Evolutionary conservation across 257 asterid species (phyloP), one percentile per base, ranked within the genome.

Genomic region (Fraxinus excelsior): DNA sequence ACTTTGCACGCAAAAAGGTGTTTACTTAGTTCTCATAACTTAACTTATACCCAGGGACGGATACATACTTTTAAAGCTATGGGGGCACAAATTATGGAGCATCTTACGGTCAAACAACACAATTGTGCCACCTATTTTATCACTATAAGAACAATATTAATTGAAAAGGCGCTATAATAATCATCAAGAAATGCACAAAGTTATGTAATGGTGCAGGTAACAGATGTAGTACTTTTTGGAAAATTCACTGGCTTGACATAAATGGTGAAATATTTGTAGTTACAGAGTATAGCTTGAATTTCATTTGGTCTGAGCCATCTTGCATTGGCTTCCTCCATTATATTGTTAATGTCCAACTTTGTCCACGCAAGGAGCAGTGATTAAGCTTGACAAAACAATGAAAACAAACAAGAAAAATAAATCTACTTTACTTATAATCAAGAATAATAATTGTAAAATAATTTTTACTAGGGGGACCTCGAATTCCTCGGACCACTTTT

Each of bases 271-370:
- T 84, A 75, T 81, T 88, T 90, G 88, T 81, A 77, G 91, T 95
- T 95, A 82, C 90, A 86, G 75, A 95, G 94, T 72, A 95, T 82
- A 29, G 99, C 99, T 77, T 93, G 90, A 78, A 95, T 95, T 89
- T 95, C 99, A 64, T 95, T 95, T 2, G 99, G 98, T 67, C 99
- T 80, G 76, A 95, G 94, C 99, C 99, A 95, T 83, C 99, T 90
- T 73, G 85, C 37, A 84, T 83, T 87, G 72, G 99, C 97, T 84
- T 95, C 99, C 84, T 80, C 94, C 88, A 84, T 80, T 75, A 90
- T 86, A 72, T 66, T 85, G 68, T 66, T 76, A 67, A 95, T 80
- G 81, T 95, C 99, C 88, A 95, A 86, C 83, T 95, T 98, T 95
- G 93, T 29, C 73, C 86, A 84, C 16, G 70, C 38, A 76, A 79